Evolutionary conservation across 192 early-diverging fungal genomes (phyloP), one percentile per base, ranked within the genome.

Genomic region (Dissophora globulifera): DNA sequence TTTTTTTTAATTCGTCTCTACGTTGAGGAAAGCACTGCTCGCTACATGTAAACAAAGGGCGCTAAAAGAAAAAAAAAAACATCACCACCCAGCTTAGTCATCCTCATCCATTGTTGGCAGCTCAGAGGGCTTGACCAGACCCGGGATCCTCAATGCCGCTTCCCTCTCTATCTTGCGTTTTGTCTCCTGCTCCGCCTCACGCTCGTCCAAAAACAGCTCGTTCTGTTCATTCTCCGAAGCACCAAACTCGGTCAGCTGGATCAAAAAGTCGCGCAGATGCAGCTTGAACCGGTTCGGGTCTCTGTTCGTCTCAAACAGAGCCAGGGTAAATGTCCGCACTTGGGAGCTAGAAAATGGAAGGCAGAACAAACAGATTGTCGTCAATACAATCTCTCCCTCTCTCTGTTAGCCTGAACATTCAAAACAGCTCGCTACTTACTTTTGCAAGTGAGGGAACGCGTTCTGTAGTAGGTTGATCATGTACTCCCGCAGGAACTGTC

Each of bases 101-200:
- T 86, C 80, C 54, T 84, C 81, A 29, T 86, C 83, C 63, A 80
- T 86, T 19, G 79, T 82, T 22, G 87, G 87, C 81, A 92, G 79
- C 33, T 95, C 93, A n/a, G 85, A 82, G 11, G 96, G 96, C 81
- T 99, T 99, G 54, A 99, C 84, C 92, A 99, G 93, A 49, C 97
- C 97, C 5, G 97, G 97, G 82, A 99, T 91, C 69, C 85, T 83
- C 58, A 93, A 75, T 15, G 94, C 94, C 57, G 88, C 86, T 63
- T 94, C 93, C 74, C 90, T 83, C 30, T 96, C 95, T 70, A 70
- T 71, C 82, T 93, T 88, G 80, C 88, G 88, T 81, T 91, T 93
- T 49, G 63, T 65, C 64, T 93, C 91, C 16, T 89, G 80, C 62
- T 94, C 94, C 27, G 85, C 86, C 83, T 99, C 97, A 58, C 92